These are phyloP conservation scores for Meyerozyma carpophila DNA, from an alignment of 1,139 yeast genomes.

Conservation along the genomic window DNA sequence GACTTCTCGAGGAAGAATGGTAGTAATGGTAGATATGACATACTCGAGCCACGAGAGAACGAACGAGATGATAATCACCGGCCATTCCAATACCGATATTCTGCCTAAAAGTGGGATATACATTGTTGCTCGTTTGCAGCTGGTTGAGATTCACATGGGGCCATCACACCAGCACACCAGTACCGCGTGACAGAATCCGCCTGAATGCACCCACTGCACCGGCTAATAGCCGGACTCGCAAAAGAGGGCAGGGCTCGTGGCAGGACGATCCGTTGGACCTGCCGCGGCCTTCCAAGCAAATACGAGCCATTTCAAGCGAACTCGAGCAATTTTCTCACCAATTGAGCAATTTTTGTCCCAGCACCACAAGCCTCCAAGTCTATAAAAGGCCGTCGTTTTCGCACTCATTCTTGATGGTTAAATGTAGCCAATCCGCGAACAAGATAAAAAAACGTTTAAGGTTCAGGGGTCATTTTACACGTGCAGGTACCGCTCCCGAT, in stretches of 20 bases:
- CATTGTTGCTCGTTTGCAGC: slow-evolving; percentile 1
- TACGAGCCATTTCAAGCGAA: no score
- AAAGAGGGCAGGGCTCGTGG: background rate
- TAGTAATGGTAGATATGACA: slow-evolving; percentile 19
- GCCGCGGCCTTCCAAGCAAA: no score
- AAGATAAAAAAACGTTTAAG: background rate
- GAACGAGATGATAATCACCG: slow-evolving; percentile 19
- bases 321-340: background rate
- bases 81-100: slow-evolving; percentile 24
- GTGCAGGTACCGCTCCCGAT: background rate
- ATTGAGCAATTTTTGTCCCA: background rate
- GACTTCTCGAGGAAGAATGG: slow-evolving; percentile 15
- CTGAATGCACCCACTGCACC: background rate
- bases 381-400: no score
- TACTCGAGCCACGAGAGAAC: slow-evolving; percentile 22
- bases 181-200: background rate
- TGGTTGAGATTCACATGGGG: background rate
- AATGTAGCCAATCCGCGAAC: no score
- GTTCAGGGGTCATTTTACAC: background rate
- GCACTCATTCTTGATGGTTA: no score
- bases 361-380: no score
- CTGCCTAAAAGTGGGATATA: slow-evolving; percentile 20
- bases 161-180: background rate
- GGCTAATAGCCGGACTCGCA: background rate
- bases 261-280: no score